A percentile compares a stretch with the other conserved stretches of the same genome.
phyloP scores from a whole-genome alignment of 139 green algal genomes.

The Haematococcus sp. region DNA sequence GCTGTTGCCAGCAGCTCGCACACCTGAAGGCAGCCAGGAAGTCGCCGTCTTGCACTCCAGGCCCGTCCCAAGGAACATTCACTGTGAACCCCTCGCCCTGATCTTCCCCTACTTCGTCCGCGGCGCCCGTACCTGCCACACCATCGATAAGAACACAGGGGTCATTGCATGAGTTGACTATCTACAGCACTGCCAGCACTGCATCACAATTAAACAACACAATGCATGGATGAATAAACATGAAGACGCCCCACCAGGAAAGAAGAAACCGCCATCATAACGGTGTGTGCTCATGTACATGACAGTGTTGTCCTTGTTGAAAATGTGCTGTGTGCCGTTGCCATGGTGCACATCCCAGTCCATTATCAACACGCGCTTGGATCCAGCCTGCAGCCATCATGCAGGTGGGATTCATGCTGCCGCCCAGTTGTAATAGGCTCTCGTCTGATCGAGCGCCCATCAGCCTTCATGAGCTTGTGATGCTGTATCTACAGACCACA shows the following conservation, averaged over 20 bases:
- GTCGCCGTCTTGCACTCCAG: slow-evolving; percentile 55
- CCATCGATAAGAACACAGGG: no score
- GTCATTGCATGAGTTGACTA: no score
- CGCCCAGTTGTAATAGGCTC: no score
- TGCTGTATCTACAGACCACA: neutral
- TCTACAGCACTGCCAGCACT: no score
- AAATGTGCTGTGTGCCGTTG: slow-evolving; percentile 75
- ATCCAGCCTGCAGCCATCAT: slow-evolving; percentile 5
- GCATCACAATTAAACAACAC: no score
- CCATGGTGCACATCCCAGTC: slow-evolving; percentile 84
- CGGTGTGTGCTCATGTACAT: slow-evolving; percentile 78
- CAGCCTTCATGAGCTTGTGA: no score
- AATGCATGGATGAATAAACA: no score
- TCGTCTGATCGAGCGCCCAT: no score
- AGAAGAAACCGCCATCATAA: slow-evolving; percentile 32
- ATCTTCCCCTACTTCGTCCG: slow-evolving; percentile 33
- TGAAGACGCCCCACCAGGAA: slow-evolving; percentile 21
- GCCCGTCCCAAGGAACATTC: slow-evolving; percentile 70
- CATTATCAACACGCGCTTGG: slow-evolving; percentile 55
- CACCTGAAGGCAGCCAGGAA: slow-evolving; percentile 63
- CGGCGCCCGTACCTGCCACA: slow-evolving; percentile 58
- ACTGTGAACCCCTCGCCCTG: slow-evolving; percentile 57
- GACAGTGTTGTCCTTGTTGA: slow-evolving; percentile 61
- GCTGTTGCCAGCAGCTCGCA: neutral
- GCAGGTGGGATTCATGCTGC: no score